These are phyloP conservation scores for Penicillium sclerotiorum DNA, from an alignment of 2,329 filamentous ascomycete genomes.

Conservation along the genomic window DNA sequence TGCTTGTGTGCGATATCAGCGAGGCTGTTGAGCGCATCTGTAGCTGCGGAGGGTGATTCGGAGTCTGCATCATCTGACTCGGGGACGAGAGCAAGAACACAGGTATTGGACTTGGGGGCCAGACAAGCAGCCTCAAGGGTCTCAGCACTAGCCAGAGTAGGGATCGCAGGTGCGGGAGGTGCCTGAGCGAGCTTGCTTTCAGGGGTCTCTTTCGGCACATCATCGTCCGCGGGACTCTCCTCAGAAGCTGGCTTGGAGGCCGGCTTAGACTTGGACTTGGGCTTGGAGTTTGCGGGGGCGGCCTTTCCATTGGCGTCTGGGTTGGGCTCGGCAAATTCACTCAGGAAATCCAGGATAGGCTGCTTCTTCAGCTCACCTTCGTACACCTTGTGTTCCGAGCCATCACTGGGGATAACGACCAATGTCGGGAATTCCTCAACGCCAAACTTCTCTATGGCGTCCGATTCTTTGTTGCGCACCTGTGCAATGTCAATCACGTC, in stretches of 20 bases:
- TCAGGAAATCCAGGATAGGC: conserved; percentile 78
- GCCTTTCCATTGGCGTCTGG: conserved; percentile 65
- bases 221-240: conserved; percentile 38
- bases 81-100: conserved; percentile 75
- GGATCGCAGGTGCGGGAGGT: conserved; percentile 64
- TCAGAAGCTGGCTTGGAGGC: conserved; percentile 54
- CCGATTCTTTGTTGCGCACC: conserved; percentile 77
- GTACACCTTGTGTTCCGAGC: conserved; percentile 71
- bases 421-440: conserved; percentile 78
- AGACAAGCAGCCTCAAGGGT: conserved; percentile 74
- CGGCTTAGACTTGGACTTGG: conserved; percentile 37
- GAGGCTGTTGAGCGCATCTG: conserved; percentile 64
- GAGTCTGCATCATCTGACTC: conserved; percentile 54
- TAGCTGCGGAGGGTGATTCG: conserved; percentile 44
- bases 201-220: conserved; percentile 57
- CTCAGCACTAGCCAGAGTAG: conserved; percentile 63
- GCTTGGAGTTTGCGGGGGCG: conserved; percentile 36
- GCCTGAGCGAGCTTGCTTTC: conserved; percentile 49
- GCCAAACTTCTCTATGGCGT: conserved; percentile 71
- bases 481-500: conserved; percentile 79
- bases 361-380: conserved; percentile 84
- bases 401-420: conserved; percentile 73
- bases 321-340: conserved; percentile 76
- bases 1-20: conserved; percentile 78
- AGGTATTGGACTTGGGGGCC: conserved; percentile 74